phyloP scores from a whole-genome alignment of 768 basidiomycete genomes.

The Collybiopsis luxurians region DNA sequence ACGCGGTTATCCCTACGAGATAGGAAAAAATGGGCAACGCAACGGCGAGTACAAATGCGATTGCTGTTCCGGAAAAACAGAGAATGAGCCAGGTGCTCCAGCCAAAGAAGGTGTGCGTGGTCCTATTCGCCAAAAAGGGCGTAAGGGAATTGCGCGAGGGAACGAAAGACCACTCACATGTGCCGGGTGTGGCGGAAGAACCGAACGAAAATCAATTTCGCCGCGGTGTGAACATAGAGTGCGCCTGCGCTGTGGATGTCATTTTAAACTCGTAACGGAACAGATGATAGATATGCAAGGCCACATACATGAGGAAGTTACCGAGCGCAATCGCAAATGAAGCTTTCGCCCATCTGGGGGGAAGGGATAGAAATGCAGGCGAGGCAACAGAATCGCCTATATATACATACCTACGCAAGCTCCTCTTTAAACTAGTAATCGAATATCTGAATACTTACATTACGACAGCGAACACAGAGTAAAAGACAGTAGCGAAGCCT shows the following conservation, averaged over 20 bases:
- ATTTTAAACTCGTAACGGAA: neutral
- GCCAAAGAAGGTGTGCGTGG: conserved; percentile 47
- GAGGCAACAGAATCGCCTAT: conserved; percentile 46
- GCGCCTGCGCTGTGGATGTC: conserved; percentile 32
- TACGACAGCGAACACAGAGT: conserved; percentile 42
- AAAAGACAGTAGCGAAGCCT: conserved; percentile 50
- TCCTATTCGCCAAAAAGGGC: conserved; percentile 9
- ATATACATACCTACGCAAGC: conserved; percentile 35
- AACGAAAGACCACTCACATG: conserved; percentile 16
- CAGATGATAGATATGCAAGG: neutral
- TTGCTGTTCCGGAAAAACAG: conserved; percentile 36
- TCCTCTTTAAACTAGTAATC: neutral
- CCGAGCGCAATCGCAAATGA: conserved; percentile 46
- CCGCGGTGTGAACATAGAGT: conserved; percentile 49
- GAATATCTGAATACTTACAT: conserved; percentile 16
- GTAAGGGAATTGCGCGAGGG: neutral
- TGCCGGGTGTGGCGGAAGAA: conserved; percentile 47
- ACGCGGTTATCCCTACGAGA: conserved; percentile 49
- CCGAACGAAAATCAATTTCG: conserved; percentile 52
- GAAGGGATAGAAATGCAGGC: conserved; percentile 44
- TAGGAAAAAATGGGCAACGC: conserved; percentile 56
- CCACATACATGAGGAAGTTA: conserved; percentile 48
- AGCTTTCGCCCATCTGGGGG: conserved; percentile 48
- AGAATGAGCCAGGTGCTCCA: conserved; percentile 46
- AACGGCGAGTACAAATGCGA: conserved; percentile 46